Base-by-base conservation (phyloP, 176 grass and related monocot genomes). In the Puya raimondii region DNA sequence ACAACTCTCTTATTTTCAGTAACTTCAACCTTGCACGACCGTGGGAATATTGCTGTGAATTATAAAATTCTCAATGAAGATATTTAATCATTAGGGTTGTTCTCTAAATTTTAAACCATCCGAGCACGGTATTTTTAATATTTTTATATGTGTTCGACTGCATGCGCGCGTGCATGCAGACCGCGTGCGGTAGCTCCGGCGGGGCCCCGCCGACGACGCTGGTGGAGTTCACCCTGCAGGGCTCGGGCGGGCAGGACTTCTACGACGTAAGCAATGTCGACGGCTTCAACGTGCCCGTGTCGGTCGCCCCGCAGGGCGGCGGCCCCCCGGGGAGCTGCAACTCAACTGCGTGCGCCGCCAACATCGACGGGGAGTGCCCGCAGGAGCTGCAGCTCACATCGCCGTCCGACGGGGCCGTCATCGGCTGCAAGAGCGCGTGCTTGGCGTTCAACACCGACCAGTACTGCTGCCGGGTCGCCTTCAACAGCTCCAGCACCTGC, bases 231-330 rank as follows among this genome's bases (percentile, higher is more conserved):
- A 87, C 84, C 17, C 78, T 91, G 29, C 80, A 82, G 16, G 80
- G 70, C 8, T 56, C 47, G 47, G 14, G 1, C 23, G 49, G 14
- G 12, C 67, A 22, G 26, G 88, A 87, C 70, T 84, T 87, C 66
- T 91, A 84, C 66, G 80, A 91, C 78, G 21, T 91, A 1, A 86
- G 84, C 80, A 84, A 78, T 56, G 81, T 91, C 0, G 88, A 91
- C 64, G 84, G 88, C 17, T 91, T 91, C 71, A 87, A 91, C 64
- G 61, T 91, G 17, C 88, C 88, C 1, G 2, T 91, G 59, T 65
- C 59, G 53, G 73, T 91, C 58, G 12, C 48, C 2, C 76, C 65
- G 27, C 70, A 49, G 25, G 53, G 70, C 17, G 75, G 3, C 3
- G 53, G 70, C 17, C 70, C 1, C 1, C 1, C 67, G 9, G 51